A percentile compares a stretch with the other conserved stretches of the same genome.
Evolutionary conservation across 1,284 basidiomycete species (phyloP).

Genomic region (Cystobasidium sp.): DNA sequence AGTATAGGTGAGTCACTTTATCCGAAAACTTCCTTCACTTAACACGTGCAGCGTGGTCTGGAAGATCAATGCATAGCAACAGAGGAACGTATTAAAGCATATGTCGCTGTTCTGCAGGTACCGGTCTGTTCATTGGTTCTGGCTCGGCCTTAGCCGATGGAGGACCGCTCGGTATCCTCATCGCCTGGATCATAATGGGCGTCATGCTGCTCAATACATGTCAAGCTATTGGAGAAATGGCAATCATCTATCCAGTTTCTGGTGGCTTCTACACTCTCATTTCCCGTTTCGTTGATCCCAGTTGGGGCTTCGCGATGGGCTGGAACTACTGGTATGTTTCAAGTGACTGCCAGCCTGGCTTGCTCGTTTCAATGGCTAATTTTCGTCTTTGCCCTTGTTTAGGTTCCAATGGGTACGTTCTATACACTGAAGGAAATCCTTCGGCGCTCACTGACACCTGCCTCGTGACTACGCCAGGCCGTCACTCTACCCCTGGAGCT

Average conservation of each 20-base stretch:
- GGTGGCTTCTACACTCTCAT: conserved; percentile 60
- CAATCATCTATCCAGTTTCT: conserved; percentile 57
- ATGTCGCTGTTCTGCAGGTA: not conserved
- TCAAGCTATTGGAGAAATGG: not conserved
- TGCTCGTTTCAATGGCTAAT: not conserved
- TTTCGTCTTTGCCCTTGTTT: not conserved
- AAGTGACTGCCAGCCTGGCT: no score
- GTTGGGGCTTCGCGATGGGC: conserved; percentile 57
- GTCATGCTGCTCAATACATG: conserved; percentile 49
- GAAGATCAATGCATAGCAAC: not conserved
- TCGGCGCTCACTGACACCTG: not conserved
- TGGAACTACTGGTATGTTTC: conserved; percentile 54
- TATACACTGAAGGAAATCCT: conserved; percentile 54
- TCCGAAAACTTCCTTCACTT: not conserved
- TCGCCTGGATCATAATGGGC: conserved; percentile 48
- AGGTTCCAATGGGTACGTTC: conserved; percentile 57
- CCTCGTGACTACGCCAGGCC: not conserved
- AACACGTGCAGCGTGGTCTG: not conserved
- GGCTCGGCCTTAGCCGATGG: conserved; percentile 59
- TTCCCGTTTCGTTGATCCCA: conserved; percentile 52
- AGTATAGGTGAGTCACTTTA: conserved; percentile 58
- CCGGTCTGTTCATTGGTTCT: conserved; percentile 59
- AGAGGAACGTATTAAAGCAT: not conserved
- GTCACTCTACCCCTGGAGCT: conserved; percentile 49
- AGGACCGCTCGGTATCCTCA: conserved; percentile 59